Base-by-base conservation (phyloP, 495 filamentous ascomycete species). In the Xylaria scruposa region DNA sequence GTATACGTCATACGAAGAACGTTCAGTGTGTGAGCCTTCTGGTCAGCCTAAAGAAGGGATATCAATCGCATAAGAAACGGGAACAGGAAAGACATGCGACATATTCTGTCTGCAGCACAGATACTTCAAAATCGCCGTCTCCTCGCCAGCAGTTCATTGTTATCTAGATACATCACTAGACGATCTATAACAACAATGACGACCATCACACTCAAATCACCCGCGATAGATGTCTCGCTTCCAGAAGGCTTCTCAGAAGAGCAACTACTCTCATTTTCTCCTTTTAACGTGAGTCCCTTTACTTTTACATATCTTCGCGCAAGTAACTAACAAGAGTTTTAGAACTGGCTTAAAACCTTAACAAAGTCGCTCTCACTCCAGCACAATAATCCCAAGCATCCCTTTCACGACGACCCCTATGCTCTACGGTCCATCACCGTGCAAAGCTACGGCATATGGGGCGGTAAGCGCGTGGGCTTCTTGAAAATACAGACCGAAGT, bases 391-490 rank as follows among this genome's bases (percentile, higher is more conserved):
- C 72, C 84, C 5, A 76, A 80, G 38, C 94, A 97, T 77, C 86
- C 91, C 63, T 97, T 97, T 80, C 85, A 94, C 78, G 26, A 74
- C 0, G 80, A 89, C 70, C 93, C 93, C 3, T 97, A 95, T 81
- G 73, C 83, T 10, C 88, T 97, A 6, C 88, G 88, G 59, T 83
- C 83, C 63, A 90, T 97, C 72, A 87, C 89, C 3, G 83, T 97
- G 73, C 93, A 97, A 77, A 81, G 91, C 31, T 89, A 89, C 70
- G 93, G 95, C 83, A 88, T 88, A 42, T 97, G 94, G 73, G 89
- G 90, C 58, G 78, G 75, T 3, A n/a, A 65, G 19, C 83, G 90
- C 10, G 76, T 95, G 26, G 94, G 94, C 12, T 97, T 97, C 78
- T 70, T 97, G 24, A 97, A 97, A 72, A 78, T 97, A 9, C 86